Percentiles rank a stretch among this genome's conserved stretches.
Conservation (phyloP, 352 stramenopile species). For the Globisporangium spiculum region DNA sequence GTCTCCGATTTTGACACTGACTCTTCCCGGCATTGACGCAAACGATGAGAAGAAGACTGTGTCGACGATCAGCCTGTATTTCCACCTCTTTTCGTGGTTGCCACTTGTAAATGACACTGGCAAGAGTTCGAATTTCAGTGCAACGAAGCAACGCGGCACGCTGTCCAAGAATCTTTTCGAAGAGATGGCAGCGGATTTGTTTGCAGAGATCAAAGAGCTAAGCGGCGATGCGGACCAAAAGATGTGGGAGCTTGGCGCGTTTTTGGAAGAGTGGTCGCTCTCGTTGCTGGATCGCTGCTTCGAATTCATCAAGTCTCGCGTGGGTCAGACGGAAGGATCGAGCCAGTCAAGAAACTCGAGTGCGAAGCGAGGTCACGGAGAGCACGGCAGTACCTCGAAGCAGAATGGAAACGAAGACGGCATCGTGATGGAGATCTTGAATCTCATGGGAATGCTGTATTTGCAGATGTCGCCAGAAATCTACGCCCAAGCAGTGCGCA, state of each 20-base stretch:
- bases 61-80: slow-evolving; percentile 65
- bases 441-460: slow-evolving; percentile 61
- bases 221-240: slow-evolving; percentile 38
- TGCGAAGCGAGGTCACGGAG: slow-evolving; percentile 15
- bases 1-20: slow-evolving; percentile 53
- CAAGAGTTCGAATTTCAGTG: slow-evolving; percentile 32
- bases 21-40: slow-evolving; percentile 66
- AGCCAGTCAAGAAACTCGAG: slow-evolving; percentile 17
- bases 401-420: slow-evolving; percentile 37
- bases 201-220: slow-evolving; percentile 30
- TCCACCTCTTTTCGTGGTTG: slow-evolving; percentile 63
- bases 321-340: slow-evolving; percentile 31
- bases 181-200: slow-evolving; percentile 44
- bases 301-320: slow-evolving; percentile 57
- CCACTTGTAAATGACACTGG: slow-evolving; percentile 64
- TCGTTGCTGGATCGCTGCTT: slow-evolving; percentile 61
- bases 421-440: slow-evolving; percentile 55
- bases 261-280: slow-evolving; percentile 69
- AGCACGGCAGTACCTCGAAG: slow-evolving; percentile 19
- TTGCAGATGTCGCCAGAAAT: slow-evolving; percentile 60
- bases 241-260: slow-evolving; percentile 55
- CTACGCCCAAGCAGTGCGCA: slow-evolving; percentile 49
- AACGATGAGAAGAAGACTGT: slow-evolving; percentile 80
- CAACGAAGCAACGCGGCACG: slow-evolving; percentile 33
- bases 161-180: slow-evolving; percentile 35